phyloP scores from a whole-genome alignment of 2,329 filamentous ascomycete species.

The Elsinoe fawcettii region DNA sequence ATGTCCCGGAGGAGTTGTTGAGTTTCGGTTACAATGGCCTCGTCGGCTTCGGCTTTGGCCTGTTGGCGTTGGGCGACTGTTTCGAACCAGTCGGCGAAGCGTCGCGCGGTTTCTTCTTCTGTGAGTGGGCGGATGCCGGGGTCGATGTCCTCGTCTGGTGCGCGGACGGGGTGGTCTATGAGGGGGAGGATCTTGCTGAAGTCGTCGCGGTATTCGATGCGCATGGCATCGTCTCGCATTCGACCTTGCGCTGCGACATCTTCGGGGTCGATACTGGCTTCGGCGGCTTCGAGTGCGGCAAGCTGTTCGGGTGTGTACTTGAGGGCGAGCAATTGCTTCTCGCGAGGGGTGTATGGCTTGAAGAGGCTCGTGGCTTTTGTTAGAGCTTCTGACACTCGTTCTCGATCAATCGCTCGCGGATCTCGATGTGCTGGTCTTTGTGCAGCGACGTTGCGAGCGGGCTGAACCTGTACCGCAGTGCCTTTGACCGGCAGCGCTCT shows the following conservation, averaged over 20 bases:
- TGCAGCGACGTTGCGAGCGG: background rate
- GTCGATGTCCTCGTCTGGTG: conserved; percentile 42
- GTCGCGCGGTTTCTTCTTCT: conserved; percentile 53
- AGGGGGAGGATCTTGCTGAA: conserved; percentile 69
- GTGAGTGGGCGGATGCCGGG: conserved; percentile 54
- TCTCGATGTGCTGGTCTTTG: conserved; percentile 14
- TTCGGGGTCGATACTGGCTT: conserved; percentile 63
- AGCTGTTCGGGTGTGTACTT: conserved; percentile 77
- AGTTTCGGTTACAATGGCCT: conserved; percentile 21
- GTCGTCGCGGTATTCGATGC: conserved; percentile 71
- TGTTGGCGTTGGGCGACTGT: conserved; percentile 13
- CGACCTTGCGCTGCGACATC: conserved; percentile 69
- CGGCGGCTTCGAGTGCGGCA: conserved; percentile 71
- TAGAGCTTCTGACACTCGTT: background rate
- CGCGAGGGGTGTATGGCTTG: conserved; percentile 58
- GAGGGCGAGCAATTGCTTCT: conserved; percentile 54
- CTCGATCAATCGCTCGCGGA: conserved; percentile 1
- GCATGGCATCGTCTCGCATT: conserved; percentile 63
- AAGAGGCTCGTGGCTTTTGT: conserved; percentile 36
- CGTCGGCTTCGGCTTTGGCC: conserved; percentile 33
- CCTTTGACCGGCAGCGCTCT: background rate
- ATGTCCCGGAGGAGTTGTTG: conserved; percentile 23
- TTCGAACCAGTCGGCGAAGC: conserved; percentile 41
- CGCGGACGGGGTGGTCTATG: conserved; percentile 56
- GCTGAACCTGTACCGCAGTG: background rate